A percentile compares a stretch with the other conserved stretches of the same genome.
phyloP scores from a whole-genome alignment of 2,329 filamentous ascomycete species.

The Monilinia polystroma region DNA sequence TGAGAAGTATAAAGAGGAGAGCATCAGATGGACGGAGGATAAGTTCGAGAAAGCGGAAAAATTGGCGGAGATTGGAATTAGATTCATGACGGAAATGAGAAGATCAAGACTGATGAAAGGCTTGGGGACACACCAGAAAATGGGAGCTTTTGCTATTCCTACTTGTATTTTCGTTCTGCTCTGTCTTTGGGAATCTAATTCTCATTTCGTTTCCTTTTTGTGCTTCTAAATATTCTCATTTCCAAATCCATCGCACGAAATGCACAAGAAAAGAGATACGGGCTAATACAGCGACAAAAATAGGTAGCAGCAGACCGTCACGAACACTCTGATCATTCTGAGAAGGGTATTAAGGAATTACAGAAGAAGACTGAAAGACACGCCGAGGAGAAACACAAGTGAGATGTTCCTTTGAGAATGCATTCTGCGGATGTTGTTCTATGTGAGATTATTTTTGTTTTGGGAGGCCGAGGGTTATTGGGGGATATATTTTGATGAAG shows the following conservation, averaged over 20 bases:
- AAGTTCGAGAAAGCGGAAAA: background rate
- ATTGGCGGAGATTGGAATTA: background rate
- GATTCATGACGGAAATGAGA: background rate
- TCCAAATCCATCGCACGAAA: background rate
- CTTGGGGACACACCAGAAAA: background rate
- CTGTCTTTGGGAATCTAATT: background rate
- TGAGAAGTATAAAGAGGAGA: background rate
- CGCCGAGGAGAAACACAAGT: slow-evolving; percentile 37
- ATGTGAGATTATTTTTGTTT: slow-evolving; percentile 18
- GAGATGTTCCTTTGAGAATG: slow-evolving; percentile 25
- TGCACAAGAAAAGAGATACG: background rate
- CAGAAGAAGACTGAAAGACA: slow-evolving; percentile 49
- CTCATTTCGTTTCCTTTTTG: background rate
- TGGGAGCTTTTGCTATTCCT: background rate
- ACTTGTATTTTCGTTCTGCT: background rate
- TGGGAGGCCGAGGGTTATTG: too few species aligned
- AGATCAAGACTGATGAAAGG: background rate
- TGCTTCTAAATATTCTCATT: background rate
- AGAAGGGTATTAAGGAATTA: slow-evolving; percentile 55
- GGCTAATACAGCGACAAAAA: background rate
- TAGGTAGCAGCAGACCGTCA: slow-evolving; percentile 35
- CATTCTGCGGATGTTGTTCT: background rate
- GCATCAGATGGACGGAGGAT: background rate
- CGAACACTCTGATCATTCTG: slow-evolving; percentile 21
- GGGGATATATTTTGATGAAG: background rate